Evolutionary conservation across 495 filamentous ascomycete species (phyloP).

Genomic region (Glutinoglossum americanum): DNA sequence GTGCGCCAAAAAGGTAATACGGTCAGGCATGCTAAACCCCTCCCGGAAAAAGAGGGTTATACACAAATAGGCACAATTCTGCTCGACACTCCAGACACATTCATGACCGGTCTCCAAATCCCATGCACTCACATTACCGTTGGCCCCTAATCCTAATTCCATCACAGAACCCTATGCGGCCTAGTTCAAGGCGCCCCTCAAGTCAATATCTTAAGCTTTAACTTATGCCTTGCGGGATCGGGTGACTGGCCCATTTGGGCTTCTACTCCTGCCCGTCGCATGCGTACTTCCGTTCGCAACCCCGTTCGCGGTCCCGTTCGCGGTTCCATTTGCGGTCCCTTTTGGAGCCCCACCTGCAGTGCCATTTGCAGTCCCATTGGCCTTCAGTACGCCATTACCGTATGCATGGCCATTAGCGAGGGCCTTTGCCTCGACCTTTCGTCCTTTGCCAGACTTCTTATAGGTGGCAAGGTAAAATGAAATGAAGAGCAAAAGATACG

Average conservation of each 20-base stretch:
- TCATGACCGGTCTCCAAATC: neutral
- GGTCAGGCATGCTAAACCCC: neutral
- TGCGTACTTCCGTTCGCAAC: neutral
- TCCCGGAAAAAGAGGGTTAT: neutral
- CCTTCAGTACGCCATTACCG: neutral
- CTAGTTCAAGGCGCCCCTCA: neutral
- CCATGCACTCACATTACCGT: neutral
- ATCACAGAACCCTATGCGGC: neutral
- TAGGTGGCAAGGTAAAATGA: constrained; percentile 15
- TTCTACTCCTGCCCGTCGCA: neutral
- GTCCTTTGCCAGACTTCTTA: constrained; percentile 7
- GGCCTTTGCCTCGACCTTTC: neutral
- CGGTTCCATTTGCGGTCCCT: neutral
- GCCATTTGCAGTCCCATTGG: neutral
- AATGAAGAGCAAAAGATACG: constrained; percentile 15
- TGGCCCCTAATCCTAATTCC: neutral
- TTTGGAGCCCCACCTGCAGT: neutral
- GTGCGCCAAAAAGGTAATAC: neutral
- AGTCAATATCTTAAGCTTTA: neutral
- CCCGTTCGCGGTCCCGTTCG: neutral
- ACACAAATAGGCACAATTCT: neutral
- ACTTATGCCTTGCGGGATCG: constrained; percentile 6
- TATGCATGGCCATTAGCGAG: constrained; percentile 2
- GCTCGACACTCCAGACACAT: neutral
- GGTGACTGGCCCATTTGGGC: constrained; percentile 4